A percentile compares a stretch with the other conserved stretches of the same genome.
Evolutionary conservation across 2,329 filamentous ascomycete species (phyloP).

Genomic region (Cadophora luteo-olivacea): DNA sequence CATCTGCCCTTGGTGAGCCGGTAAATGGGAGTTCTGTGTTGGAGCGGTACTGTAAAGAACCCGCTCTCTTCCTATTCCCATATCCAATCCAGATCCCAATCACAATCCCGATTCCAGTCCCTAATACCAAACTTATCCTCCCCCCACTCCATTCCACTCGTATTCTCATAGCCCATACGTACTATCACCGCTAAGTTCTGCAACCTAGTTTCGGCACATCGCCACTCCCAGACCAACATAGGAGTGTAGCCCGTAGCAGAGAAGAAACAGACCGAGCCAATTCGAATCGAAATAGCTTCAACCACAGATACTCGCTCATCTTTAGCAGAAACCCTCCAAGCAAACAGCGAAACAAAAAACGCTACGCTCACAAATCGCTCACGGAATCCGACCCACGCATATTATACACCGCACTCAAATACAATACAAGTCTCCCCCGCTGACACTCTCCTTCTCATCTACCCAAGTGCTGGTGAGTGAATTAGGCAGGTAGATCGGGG

Average conservation of each 20-base stretch:
- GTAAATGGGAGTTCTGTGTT: no score
- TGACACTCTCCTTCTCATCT: background rate
- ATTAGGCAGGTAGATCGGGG: background rate
- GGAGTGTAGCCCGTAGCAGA: background rate
- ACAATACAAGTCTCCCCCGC: background rate
- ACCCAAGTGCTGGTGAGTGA: background rate
- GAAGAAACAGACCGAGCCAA: background rate
- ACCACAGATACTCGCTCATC: background rate
- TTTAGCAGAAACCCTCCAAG: background rate
- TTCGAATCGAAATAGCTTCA: background rate
- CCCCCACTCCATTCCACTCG: no score
- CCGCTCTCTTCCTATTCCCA: no score
- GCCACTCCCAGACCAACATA: no score
- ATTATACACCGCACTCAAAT: background rate
- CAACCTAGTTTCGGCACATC: no score
- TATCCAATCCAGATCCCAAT: no score
- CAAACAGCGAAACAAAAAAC: background rate
- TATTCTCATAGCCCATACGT: no score
- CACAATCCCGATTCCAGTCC: no score
- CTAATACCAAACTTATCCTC: no score
- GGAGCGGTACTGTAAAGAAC: no score
- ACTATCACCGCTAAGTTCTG: no score
- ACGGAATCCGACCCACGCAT: background rate
- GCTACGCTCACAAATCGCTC: background rate
- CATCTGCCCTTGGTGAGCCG: no score